These are phyloP conservation scores for Vitis riparia DNA, from an alignment of 164 flowering plant genomes.

Conservation along the genomic window DNA sequence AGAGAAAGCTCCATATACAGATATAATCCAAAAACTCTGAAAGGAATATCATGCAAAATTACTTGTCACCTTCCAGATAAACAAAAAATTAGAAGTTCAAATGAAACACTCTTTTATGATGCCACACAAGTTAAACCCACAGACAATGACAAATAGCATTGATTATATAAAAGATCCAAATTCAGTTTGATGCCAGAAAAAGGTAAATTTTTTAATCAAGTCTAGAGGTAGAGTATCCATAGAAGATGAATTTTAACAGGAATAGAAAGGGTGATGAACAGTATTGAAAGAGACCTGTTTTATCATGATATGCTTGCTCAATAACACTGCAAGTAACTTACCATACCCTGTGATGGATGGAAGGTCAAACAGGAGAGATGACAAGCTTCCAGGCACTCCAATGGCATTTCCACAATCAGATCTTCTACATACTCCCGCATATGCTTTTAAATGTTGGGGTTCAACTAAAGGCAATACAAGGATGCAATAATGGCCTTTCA, in stretches of 20 bases:
- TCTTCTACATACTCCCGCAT: slow-evolving; percentile 53
- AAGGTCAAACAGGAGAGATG: slow-evolving; percentile 83
- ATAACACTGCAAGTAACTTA: slow-evolving; percentile 48
- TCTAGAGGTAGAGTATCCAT: background rate
- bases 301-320: background rate
- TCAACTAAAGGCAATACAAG: slow-evolving; percentile 91
- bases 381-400: slow-evolving; percentile 67
- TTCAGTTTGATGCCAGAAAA: background rate
- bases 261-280: background rate
- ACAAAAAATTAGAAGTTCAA: no score
- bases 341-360: slow-evolving; percentile 99
- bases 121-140: background rate
- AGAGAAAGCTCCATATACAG: no score
- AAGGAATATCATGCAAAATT: no score
- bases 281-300: background rate
- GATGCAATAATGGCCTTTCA: slow-evolving; percentile 61
- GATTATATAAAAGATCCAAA: background rate
- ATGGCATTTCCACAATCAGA: slow-evolving; percentile 86
- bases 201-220: no score
- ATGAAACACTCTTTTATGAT: background rate
- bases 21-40: no score
- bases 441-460: slow-evolving; percentile 67
- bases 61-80: no score
- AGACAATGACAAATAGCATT: background rate
- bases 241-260: background rate